Conservation (phyloP, 2,329 filamentous ascomycete genomes). For the Fusarium udum region DNA sequence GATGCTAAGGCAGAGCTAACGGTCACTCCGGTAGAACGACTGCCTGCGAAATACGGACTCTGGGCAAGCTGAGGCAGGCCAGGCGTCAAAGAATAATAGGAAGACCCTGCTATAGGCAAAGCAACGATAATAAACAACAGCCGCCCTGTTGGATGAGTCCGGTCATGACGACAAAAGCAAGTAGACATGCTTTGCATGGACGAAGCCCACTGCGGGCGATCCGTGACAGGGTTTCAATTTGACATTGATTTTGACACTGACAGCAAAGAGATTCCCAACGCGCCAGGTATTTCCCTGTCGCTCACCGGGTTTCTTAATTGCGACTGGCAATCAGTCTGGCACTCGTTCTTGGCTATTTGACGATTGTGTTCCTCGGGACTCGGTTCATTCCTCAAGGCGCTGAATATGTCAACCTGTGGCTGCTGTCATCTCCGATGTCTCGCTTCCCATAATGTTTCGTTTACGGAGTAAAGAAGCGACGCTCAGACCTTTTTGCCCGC, state of each 20-base stretch:
- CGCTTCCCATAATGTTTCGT: slow-evolving; percentile 31
- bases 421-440: slow-evolving; percentile 31
- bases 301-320: slow-evolving; percentile 20
- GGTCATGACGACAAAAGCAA: slow-evolving; percentile 31
- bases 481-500: neutral
- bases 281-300: slow-evolving; percentile 14
- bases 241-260: slow-evolving; percentile 10
- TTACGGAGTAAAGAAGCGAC: slow-evolving; percentile 4
- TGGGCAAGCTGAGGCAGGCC: neutral
- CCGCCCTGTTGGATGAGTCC: slow-evolving; percentile 12
- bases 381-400: slow-evolving; percentile 24
- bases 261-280: neutral
- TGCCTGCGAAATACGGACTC: neutral
- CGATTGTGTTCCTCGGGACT: slow-evolving; percentile 7
- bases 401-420: neutral
- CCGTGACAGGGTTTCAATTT: slow-evolving; percentile 26
- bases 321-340: slow-evolving; percentile 10
- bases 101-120: neutral
- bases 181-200: slow-evolving; percentile 34
- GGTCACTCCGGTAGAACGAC: slow-evolving; percentile 7
- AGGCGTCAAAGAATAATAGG: neutral
- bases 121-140: neutral
- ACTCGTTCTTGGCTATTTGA: slow-evolving; percentile 23
- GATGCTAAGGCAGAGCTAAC: slow-evolving; percentile 4
- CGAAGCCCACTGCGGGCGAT: slow-evolving; percentile 24